Percentiles rank a stretch among this genome's conserved stretches.
phyloP scores from a whole-genome alignment of 148 eudicot species.

The Pharnaceum exiguum region DNA sequence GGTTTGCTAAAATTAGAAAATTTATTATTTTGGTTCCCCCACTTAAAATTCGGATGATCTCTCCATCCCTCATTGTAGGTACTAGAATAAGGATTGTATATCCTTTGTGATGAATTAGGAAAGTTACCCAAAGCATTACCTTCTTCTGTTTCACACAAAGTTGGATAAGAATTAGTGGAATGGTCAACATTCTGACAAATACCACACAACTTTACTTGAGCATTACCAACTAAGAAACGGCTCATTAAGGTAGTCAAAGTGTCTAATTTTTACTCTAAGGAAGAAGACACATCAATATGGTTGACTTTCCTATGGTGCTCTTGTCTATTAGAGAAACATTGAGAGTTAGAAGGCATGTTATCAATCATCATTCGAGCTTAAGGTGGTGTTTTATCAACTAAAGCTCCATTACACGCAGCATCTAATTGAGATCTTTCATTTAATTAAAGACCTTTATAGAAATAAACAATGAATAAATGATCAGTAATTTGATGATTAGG shows the following conservation, averaged over 20 bases:
- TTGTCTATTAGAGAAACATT: too few species aligned
- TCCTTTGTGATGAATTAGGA: background rate
- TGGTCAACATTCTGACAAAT: background rate
- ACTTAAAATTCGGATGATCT: conserved; percentile 9
- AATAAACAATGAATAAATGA: background rate
- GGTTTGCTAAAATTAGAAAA: too few species aligned
- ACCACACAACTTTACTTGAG: background rate
- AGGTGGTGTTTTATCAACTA: conserved; percentile 11
- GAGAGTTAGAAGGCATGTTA: too few species aligned
- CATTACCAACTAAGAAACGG: background rate
- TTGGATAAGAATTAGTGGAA: background rate
- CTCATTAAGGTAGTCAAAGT: background rate
- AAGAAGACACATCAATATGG: background rate
- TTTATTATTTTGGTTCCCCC: background rate
- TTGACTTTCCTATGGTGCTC: background rate
- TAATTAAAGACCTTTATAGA: background rate
- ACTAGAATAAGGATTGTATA: background rate
- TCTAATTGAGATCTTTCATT: background rate
- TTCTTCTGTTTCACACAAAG: background rate
- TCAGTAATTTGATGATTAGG: conserved; percentile 14
- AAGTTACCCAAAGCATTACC: background rate
- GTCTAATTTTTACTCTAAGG: background rate
- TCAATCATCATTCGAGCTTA: too few species aligned
- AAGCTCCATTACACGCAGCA: conserved; percentile 15
- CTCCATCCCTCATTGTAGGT: conserved; percentile 7